These are phyloP conservation scores for Pleurotus citrinopileatus DNA, from an alignment of 768 basidiomycete genomes.

Conservation along the genomic window DNA sequence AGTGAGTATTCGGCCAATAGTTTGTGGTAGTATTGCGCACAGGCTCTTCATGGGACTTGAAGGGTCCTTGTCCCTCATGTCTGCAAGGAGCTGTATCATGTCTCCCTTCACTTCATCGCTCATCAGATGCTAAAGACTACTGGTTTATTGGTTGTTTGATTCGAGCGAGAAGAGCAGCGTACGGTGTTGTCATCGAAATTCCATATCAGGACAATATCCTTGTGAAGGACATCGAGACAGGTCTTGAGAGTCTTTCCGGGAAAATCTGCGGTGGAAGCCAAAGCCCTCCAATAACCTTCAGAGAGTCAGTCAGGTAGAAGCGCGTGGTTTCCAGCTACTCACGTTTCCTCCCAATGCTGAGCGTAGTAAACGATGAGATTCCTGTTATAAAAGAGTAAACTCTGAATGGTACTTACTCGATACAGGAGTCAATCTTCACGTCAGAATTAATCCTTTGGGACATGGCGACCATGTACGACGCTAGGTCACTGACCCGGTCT, in stretches of 20 bases:
- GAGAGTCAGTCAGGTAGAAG: too few relatives aligned
- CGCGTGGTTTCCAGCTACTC: too few relatives aligned
- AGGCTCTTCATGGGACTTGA: conserved; percentile 1
- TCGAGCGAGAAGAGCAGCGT: background rate
- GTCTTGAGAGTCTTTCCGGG: conserved; percentile 16
- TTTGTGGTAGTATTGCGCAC: conserved; percentile 4
- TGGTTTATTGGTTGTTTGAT: background rate
- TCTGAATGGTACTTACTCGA: conserved; percentile 17
- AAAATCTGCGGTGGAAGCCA: conserved; percentile 20
- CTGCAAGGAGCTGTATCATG: conserved; percentile 15
- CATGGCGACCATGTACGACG: conserved; percentile 17
- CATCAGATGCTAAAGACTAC: conserved; percentile 13
- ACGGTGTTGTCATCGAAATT: conserved; percentile 21
- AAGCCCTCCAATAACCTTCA: conserved; percentile 25
- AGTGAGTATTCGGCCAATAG: background rate
- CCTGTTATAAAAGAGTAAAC: background rate
- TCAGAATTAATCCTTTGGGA: conserved; percentile 21
- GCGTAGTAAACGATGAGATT: background rate
- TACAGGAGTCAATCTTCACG: conserved; percentile 21
- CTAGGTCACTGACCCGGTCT: conserved; percentile 16
- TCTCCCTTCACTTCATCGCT: conserved; percentile 16
- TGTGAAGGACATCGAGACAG: conserved; percentile 22
- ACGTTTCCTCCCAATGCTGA: conserved; percentile 16
- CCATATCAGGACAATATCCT: conserved; percentile 23
- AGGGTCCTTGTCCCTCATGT: background rate